These are phyloP conservation scores for Melampsora larici-populina DNA, from an alignment of 1,284 basidiomycete species.

Conservation along the genomic window DNA sequence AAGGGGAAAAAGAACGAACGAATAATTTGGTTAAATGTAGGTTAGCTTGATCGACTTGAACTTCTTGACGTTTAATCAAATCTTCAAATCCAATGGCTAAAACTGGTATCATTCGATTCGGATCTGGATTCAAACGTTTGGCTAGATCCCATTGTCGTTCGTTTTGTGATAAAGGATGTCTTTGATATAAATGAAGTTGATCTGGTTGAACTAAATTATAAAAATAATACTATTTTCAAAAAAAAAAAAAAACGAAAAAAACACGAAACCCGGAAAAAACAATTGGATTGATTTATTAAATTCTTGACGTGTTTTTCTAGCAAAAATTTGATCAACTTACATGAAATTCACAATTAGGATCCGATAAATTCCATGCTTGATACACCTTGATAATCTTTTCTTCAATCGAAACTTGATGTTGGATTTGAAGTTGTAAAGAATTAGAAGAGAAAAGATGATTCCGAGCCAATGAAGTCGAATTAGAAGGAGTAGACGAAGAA, in stretches of 20 bases:
- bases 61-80: conserved; percentile 14
- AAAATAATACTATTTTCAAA: conserved; percentile 40
- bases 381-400: conserved; percentile 30
- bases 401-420: conserved; percentile 26
- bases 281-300: too few species aligned
- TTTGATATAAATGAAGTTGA: conserved; percentile 33
- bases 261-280: too few species aligned
- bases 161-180: conserved; percentile 17
- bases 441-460: background rate
- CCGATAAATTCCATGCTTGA: conserved; percentile 25
- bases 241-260: too few species aligned
- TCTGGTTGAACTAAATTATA: conserved; percentile 37
- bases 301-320: too few species aligned
- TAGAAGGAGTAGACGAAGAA: background rate
- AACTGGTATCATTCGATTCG: conserved; percentile 29
- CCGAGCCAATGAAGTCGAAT: background rate
- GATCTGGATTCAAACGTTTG: conserved; percentile 32
- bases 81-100: conserved; percentile 38
- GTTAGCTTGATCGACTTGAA: conserved; percentile 29
- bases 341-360: conserved; percentile 39
- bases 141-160: conserved; percentile 21
- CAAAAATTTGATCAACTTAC: too few species aligned
- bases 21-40: conserved; percentile 19
- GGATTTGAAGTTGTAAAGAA: background rate
- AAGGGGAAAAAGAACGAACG: background rate